Conservation (phyloP, 106 monocot species). For the Dendrobium huoshanense region DNA sequence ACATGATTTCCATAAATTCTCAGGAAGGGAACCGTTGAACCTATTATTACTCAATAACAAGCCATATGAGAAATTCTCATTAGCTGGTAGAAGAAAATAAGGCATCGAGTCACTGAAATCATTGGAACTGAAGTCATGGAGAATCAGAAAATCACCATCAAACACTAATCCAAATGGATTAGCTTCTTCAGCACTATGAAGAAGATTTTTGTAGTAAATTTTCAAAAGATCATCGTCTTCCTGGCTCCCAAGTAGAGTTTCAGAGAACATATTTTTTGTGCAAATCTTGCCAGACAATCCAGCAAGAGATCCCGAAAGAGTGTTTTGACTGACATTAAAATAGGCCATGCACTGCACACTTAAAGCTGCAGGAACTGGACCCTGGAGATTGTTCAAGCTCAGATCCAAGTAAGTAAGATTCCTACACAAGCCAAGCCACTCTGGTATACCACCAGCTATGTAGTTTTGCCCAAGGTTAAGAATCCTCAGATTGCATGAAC, state of each 20-base stretch:
- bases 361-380: conserved; percentile 25
- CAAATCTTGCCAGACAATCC: conserved; percentile 3
- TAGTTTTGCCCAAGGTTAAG: conserved; percentile 67
- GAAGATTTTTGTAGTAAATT: conserved; percentile 17
- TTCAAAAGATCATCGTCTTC: conserved; percentile 12
- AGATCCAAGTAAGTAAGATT: conserved; percentile 45
- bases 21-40: conserved; percentile 36
- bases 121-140: conserved; percentile 65
- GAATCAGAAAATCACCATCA: conserved; percentile 11
- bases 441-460: conserved; percentile 28
- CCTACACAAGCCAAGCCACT: conserved; percentile 28
- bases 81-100: conserved; percentile 19
- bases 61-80: conserved; percentile 29
- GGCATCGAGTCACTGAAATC: conserved; percentile 37
- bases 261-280: not conserved
- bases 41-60: conserved; percentile 40
- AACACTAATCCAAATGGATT: conserved; percentile 17
- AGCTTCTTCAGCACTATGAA: conserved; percentile 9
- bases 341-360: conserved; percentile 27
- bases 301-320: conserved; percentile 24
- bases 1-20: conserved; percentile 28
- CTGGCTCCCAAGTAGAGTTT: not conserved
- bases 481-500: conserved; percentile 28
- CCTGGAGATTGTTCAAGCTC: conserved; percentile 47
- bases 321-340: conserved; percentile 52